These are phyloP conservation scores for Geotrichum australiense DNA, from an alignment of 1,139 yeast genomes.

Conservation along the genomic window DNA sequence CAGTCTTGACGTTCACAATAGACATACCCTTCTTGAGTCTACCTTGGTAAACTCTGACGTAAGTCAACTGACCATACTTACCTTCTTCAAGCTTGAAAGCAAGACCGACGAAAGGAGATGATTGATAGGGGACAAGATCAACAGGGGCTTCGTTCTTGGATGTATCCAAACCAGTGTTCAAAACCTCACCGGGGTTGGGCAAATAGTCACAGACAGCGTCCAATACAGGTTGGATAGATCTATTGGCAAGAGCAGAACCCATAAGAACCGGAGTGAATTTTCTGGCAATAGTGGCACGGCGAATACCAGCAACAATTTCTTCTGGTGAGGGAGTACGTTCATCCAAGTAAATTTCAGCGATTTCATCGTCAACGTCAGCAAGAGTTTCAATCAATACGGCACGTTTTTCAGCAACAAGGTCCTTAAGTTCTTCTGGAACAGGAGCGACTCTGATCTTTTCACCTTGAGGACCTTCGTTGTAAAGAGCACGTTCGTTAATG, in stretches of 20 bases:
- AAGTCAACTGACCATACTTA: constrained; percentile 93
- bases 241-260: constrained; percentile 98
- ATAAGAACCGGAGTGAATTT: constrained; percentile 95
- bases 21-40: constrained; percentile 82
- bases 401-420: constrained; percentile 77
- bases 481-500: constrained; percentile 76
- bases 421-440: constrained; percentile 69
- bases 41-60: constrained; percentile 96
- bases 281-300: constrained; percentile 95
- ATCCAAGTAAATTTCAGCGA: constrained; percentile 86
- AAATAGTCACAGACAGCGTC: constrained; percentile 94
- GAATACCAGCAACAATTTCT: constrained; percentile 80
- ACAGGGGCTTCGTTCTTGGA: constrained; percentile 64
- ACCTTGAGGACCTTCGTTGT: constrained; percentile 91
- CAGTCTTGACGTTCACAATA: constrained; percentile 84
- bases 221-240: constrained; percentile 88
- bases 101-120: constrained; percentile 84
- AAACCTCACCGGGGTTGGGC: constrained; percentile 90
- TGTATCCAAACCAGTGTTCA: constrained; percentile 82
- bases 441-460: constrained; percentile 57
- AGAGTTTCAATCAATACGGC: constrained; percentile 78
- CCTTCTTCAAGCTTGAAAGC: constrained; percentile 99
- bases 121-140: constrained; percentile 63
- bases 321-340: constrained; percentile 80
- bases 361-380: constrained; percentile 96